Evolutionary conservation across 1,139 yeast species (phyloP), one percentile per base, ranked within the genome.

Genomic region (Taiozyma sp.): DNA sequence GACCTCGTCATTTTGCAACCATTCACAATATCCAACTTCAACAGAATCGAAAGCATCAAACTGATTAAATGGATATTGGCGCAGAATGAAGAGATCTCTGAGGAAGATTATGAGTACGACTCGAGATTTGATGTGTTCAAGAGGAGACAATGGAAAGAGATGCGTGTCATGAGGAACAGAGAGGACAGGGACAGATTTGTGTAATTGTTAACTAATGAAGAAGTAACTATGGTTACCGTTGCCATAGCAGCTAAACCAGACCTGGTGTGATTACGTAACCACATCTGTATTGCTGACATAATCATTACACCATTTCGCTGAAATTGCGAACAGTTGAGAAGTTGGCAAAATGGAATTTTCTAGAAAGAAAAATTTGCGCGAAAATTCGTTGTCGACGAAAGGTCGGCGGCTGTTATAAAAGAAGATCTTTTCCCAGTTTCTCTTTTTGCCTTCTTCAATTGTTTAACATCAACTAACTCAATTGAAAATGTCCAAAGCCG

Each of bases 11-110:
- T 79, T 8, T 64, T 71, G 24, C 70, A 81, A 16, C 87, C 86
- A 1, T 66, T 83, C 4, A 78, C 78, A 0, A 72, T 83, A 0
- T 70, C 84, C 47, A 83, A 85, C 1, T 78, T 68, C 66, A 81
- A 83, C 65, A 69, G 75, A 50, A 60, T 51, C 23, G 74, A 71
- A 62, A 76, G 79, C 51, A 75, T 67, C 51, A 74, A 73, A 59
- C 64, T 76, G 46, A 69, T 73, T 57, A 73, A 65, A 62, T 81
- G 80, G 78, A 80, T 83, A n/a, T 63, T 74, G 57, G 70, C 72
- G 47, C 86, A 83, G 62, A 70, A 68, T 10, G 57, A 48, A 55
- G 61, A 57, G 65, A 67, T 16, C 54, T 65, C 52, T 54, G 65
- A 56, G 60, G 64, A 50, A 51, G 61, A 52, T 62, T 63, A 61